Conservation (phyloP, 345 rosid species). For the Salix brachista region DNA sequence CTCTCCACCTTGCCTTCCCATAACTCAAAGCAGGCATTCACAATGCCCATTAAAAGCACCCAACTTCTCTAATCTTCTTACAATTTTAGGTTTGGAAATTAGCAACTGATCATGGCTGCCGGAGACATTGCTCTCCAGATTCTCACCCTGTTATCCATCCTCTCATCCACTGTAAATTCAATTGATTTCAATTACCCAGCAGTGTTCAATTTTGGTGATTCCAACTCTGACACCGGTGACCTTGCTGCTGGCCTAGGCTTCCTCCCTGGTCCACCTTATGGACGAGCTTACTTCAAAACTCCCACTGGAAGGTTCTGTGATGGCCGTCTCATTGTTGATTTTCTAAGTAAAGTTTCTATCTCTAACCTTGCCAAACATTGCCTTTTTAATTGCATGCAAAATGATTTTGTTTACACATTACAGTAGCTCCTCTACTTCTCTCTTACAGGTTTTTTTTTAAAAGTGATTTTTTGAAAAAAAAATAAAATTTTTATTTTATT, state of each 20-base stretch:
- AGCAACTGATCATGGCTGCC: constrained; percentile 15
- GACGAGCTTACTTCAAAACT: constrained; percentile 42
- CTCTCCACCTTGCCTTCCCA: too few species aligned
- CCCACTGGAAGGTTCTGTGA: constrained; percentile 61
- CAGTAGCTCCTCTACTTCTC: background rate
- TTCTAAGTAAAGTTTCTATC: constrained; percentile 35
- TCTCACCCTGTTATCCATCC: constrained; percentile 6
- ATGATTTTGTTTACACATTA: background rate
- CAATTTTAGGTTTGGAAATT: background rate
- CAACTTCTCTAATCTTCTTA: background rate
- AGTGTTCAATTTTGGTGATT: constrained; percentile 64
- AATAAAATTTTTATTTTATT: too few species aligned
- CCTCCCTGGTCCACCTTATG: constrained; percentile 40
- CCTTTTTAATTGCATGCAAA: background rate
- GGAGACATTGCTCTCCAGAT: background rate
- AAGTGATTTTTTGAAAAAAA: too few species aligned
- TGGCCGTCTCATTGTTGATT: constrained; percentile 62
- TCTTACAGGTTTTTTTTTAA: too few species aligned
- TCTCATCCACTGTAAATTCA: constrained; percentile 17
- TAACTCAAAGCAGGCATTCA: constrained; percentile 19
- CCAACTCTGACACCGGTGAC: constrained; percentile 67
- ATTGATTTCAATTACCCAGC: constrained; percentile 40
- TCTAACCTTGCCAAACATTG: background rate
- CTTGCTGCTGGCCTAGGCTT: constrained; percentile 47
- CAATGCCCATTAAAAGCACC: constrained; percentile 1